These are phyloP conservation scores for Ascodesmis nigricans DNA, from an alignment of 495 filamentous ascomycete genomes.

Conservation along the genomic window DNA sequence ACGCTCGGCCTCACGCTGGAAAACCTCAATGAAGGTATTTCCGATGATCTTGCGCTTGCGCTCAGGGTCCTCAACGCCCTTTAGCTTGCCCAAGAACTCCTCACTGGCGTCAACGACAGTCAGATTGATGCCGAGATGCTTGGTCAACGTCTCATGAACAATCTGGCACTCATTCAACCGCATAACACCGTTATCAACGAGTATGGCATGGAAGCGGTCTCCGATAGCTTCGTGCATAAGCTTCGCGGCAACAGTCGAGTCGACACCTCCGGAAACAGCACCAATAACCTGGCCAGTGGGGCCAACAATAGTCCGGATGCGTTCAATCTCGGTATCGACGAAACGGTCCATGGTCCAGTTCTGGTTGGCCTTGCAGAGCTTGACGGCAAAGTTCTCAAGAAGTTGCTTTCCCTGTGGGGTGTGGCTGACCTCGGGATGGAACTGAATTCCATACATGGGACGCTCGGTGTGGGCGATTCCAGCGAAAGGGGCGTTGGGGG, in stretches of 20 bases:
- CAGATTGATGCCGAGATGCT: slow-evolving; percentile 72
- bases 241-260: slow-evolving; percentile 72
- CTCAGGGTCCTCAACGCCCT: slow-evolving; percentile 67
- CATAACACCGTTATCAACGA: slow-evolving; percentile 78
- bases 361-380: slow-evolving; percentile 49
- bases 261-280: slow-evolving; percentile 76
- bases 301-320: slow-evolving; percentile 60
- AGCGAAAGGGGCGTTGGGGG: slow-evolving; percentile 53
- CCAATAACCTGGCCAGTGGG: slow-evolving; percentile 62
- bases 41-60: slow-evolving; percentile 90
- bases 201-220: slow-evolving; percentile 67
- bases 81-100: slow-evolving; percentile 48
- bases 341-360: slow-evolving; percentile 74
- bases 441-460: slow-evolving; percentile 56
- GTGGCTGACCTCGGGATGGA: slow-evolving; percentile 71
- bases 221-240: slow-evolving; percentile 70
- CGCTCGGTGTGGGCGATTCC: slow-evolving; percentile 55
- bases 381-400: slow-evolving; percentile 58
- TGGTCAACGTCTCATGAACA: slow-evolving; percentile 51
- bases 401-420: slow-evolving; percentile 40
- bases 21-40: slow-evolving; percentile 57
- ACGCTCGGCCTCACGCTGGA: slow-evolving; percentile 55
- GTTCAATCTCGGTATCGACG: slow-evolving; percentile 49
- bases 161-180: slow-evolving; percentile 60
- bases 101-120: slow-evolving; percentile 66